A percentile compares a stretch with the other conserved stretches of the same genome.
phyloP scores from a whole-genome alignment of 768 basidiomycete genomes.

The Kwoniella heveanensis region DNA sequence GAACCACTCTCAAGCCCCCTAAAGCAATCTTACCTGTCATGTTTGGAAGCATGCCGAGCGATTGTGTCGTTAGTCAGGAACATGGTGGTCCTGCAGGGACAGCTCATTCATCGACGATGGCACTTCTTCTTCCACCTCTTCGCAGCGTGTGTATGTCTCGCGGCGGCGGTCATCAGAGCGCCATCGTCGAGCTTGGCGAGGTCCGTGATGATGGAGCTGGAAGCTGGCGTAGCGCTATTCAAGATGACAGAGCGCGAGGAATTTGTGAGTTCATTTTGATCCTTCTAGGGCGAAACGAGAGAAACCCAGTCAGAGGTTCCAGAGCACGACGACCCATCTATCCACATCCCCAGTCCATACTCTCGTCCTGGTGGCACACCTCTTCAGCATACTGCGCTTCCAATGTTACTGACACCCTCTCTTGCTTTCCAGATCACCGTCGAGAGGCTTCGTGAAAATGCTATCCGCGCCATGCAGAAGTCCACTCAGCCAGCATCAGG shows the following conservation, averaged over 20 bases:
- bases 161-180: conserved; percentile 18
- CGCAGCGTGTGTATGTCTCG: conserved; percentile 20
- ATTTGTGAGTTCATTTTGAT: conserved; percentile 4
- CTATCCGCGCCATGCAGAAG: conserved; percentile 9
- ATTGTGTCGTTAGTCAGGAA: conserved; percentile 16
- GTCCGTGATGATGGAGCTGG: conserved; percentile 13
- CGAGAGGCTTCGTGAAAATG: conserved; percentile 11
- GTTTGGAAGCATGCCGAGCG: conserved; percentile 20
- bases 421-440: too few relatives aligned
- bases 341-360: too few relatives aligned
- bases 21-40: conserved; percentile 15
- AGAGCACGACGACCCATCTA: too few relatives aligned
- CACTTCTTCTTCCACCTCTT: conserved; percentile 25
- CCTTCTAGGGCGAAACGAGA: neutral
- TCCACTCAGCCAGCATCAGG: neutral
- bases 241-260: conserved; percentile 20
- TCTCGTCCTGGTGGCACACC: too few relatives aligned
- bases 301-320: too few relatives aligned
- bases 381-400: too few relatives aligned
- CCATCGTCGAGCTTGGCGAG: conserved; percentile 10
- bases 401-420: neutral
- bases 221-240: conserved; percentile 17
- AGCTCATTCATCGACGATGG: conserved; percentile 21
- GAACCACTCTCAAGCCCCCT: conserved; percentile 17
- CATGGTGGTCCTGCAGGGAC: conserved; percentile 20